Percentiles rank a stretch among this genome's conserved stretches.
Conservation (phyloP, 2,329 filamentous ascomycete species). For the Diaporthe australafricana region DNA sequence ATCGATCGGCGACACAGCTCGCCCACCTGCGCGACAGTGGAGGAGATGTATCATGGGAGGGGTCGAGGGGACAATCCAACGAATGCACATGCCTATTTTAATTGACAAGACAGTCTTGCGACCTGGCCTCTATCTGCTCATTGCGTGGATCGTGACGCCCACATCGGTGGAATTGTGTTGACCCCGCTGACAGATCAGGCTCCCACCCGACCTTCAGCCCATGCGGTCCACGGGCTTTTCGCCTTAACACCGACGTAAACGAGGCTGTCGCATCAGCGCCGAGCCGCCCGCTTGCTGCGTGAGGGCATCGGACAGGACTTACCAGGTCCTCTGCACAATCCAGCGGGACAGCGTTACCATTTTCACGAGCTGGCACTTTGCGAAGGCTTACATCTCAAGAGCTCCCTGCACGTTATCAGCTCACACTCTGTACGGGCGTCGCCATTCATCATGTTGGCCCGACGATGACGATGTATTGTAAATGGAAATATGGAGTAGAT, state of each 20-base stretch:
- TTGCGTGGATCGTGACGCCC: background rate
- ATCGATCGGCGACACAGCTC: conserved; percentile 17
- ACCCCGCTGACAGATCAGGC: conserved; percentile 4
- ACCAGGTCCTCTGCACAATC: background rate
- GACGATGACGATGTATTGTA: background rate
- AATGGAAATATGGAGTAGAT: background rate
- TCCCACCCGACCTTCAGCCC: background rate
- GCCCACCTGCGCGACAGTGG: conserved; percentile 25
- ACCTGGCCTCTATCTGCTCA: background rate
- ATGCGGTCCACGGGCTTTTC: background rate
- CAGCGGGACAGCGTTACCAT: background rate
- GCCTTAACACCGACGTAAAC: conserved; percentile 6
- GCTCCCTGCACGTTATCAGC: background rate
- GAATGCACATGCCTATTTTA: conserved; percentile 18
- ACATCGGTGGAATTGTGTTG: background rate
- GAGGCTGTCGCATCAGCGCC: background rate
- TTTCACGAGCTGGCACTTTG: background rate
- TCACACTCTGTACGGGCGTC: background rate
- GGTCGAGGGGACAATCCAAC: background rate
- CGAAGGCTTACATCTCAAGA: background rate
- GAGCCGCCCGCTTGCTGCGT: background rate
- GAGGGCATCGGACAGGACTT: background rate
- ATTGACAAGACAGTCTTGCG: background rate
- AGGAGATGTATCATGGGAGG: conserved; percentile 6
- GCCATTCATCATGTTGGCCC: background rate